Evolutionary conservation across 768 basidiomycete genomes (phyloP).

Genomic region (Hypsizygus marmoreus): DNA sequence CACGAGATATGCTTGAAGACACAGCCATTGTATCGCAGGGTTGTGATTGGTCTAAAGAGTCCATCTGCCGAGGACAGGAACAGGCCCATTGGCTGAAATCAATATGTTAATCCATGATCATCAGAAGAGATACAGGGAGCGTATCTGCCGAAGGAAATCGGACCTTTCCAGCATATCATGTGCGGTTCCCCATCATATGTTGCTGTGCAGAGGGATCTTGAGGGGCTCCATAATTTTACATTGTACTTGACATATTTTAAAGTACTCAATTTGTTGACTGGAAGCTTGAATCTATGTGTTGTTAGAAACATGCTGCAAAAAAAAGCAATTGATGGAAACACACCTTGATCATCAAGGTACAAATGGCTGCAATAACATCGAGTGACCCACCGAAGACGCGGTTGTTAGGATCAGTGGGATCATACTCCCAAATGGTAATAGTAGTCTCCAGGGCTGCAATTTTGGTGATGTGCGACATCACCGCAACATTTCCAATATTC

Average conservation of each 20-base stretch:
- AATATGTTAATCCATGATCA: neutral
- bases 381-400: slow-evolving; percentile 22
- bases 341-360: slow-evolving; percentile 31
- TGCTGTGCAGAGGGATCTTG: slow-evolving; percentile 26
- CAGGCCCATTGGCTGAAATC: neutral
- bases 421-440: slow-evolving; percentile 34
- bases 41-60: neutral
- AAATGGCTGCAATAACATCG: slow-evolving; percentile 30
- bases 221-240: slow-evolving; percentile 16
- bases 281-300: slow-evolving; percentile 24
- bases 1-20: slow-evolving; percentile 6
- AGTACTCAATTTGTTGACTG: slow-evolving; percentile 23
- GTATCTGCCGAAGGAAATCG: slow-evolving; percentile 12
- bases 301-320: neutral
- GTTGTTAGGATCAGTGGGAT: slow-evolving; percentile 24
- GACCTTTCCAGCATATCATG: slow-evolving; percentile 19
- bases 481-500: slow-evolving; percentile 24
- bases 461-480: slow-evolving; percentile 30
- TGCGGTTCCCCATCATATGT: slow-evolving; percentile 24
- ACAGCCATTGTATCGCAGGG: neutral
- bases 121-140: slow-evolving; percentile 14
- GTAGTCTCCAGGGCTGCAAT: slow-evolving; percentile 24
- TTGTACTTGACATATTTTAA: slow-evolving; percentile 20
- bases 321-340: slow-evolving; percentile 2
- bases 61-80: neutral